phyloP scores from a whole-genome alignment of 2,329 filamentous ascomycete species.

The Xylariaceae sp. region DNA sequence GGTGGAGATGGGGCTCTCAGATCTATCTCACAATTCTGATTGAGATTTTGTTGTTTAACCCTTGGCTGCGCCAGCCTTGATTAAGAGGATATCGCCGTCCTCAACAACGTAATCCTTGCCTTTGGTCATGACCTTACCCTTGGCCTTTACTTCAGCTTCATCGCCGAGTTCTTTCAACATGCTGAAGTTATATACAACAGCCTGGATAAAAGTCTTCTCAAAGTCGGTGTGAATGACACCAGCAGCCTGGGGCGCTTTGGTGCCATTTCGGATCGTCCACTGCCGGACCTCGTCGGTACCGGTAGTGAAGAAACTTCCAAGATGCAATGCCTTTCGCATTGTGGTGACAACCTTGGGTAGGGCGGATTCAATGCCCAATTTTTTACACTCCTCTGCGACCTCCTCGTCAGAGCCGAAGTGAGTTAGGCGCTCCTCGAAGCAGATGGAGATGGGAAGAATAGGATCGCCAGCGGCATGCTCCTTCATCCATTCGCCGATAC shows the following conservation, averaged over 20 bases:
- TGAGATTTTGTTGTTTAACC: slow-evolving; percentile 48
- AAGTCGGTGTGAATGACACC: slow-evolving; percentile 99
- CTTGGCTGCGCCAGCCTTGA: slow-evolving; percentile 87
- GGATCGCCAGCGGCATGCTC: slow-evolving; percentile 81
- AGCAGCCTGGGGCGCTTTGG: slow-evolving; percentile 94
- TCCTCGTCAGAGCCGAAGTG: slow-evolving; percentile 74
- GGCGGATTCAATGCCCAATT: slow-evolving; percentile 77
- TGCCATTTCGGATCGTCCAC: slow-evolving; percentile 95
- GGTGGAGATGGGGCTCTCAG: too few relatives aligned
- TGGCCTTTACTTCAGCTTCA: slow-evolving; percentile 82
- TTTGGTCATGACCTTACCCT: slow-evolving; percentile 97
- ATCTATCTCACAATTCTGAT: too few relatives aligned
- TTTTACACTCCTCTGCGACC: slow-evolving; percentile 82
- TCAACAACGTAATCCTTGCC: slow-evolving; percentile 94
- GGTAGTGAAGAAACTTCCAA: slow-evolving; percentile 95
- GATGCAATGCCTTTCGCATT: slow-evolving; percentile 88
- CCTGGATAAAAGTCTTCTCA: slow-evolving; percentile 99
- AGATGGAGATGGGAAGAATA: slow-evolving; percentile 88
- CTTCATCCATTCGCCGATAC: slow-evolving; percentile 95
- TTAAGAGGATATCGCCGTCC: slow-evolving; percentile 77
- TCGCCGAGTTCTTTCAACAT: slow-evolving; percentile 81
- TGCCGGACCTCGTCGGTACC: slow-evolving; percentile 95
- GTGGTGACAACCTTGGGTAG: slow-evolving; percentile 87
- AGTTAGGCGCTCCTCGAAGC: slow-evolving; percentile 87
- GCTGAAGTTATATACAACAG: slow-evolving; percentile 85